Conservation (phyloP, 2,329 filamentous ascomycete species). For the Xylaria sp. region DNA sequence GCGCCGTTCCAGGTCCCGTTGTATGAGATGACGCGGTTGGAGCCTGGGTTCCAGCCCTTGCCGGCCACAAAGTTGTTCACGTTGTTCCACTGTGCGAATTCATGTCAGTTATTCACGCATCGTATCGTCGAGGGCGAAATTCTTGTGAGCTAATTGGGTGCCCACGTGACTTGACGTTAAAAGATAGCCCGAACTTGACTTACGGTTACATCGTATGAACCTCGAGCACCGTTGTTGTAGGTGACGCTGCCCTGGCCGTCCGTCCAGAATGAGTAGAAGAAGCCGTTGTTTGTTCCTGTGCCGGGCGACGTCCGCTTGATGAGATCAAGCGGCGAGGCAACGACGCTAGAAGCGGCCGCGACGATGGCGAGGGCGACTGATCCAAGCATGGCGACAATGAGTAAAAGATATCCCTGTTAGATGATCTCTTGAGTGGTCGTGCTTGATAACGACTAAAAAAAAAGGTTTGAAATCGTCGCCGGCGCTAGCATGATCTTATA, state of each 20-base stretch:
- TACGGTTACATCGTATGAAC: constrained; percentile 57
- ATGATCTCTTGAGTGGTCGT: constrained; percentile 7
- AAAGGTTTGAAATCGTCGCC: not conserved
- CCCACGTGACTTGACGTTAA: not conserved
- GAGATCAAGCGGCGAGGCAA: constrained; percentile 44
- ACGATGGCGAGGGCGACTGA: constrained; percentile 32
- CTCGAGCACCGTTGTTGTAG: constrained; percentile 65
- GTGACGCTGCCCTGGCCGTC: constrained; percentile 61
- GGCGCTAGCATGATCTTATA: constrained; percentile 20
- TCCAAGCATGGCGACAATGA: constrained; percentile 29
- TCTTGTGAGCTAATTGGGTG: not conserved
- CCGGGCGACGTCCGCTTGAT: constrained; percentile 52
- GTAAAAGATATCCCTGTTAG: not conserved
- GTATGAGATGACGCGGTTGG: constrained; percentile 17
- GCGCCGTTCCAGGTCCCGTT: constrained; percentile 40
- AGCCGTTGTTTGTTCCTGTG: constrained; percentile 65
- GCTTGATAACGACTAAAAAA: constrained; percentile 1
- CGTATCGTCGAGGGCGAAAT: not conserved
- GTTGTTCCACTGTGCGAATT: constrained; percentile 48
- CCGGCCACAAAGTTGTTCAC: constrained; percentile 60
- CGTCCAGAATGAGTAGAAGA: constrained; percentile 70
- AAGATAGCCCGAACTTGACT: not conserved
- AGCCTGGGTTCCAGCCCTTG: constrained; percentile 58
- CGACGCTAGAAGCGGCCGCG: constrained; percentile 25
- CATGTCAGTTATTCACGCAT: not conserved